Base-by-base conservation (phyloP, 495 filamentous ascomycete genomes). In the Aspergillus carlsbadensis region DNA sequence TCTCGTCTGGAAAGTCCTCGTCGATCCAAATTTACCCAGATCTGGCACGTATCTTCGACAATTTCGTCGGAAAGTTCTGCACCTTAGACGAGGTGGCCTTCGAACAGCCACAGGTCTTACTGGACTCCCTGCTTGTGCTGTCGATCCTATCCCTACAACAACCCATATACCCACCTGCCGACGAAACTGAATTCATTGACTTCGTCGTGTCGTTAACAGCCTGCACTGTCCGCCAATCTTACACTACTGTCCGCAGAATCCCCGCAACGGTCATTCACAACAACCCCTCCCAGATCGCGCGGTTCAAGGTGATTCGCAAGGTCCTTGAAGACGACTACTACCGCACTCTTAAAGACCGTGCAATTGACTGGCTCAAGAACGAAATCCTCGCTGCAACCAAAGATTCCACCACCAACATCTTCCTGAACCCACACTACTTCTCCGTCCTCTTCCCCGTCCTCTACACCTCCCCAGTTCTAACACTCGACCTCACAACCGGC, bases 281-380 rank as follows among this genome's bases (percentile, higher is more conserved):
- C 18, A 85, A 97, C 62, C 91, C 92, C 1, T 82, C 84, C 1
- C 81, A 87, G 40, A 68, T 81, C 0, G 79, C 83, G 26, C 81
- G 91, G 1, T 80, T 95, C 37, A 81, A 85, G 5, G 88, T 96
- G 54, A 87, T 98, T 10, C 80, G 84, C 40, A 86, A 90, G 43
- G 86, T 93, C 3, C 77, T 98, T 24, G 87, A 94, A 68, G 83
- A 96, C 58, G 89, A 87, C 60, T 55, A 59, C 8, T 85, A 87
- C 6, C 90, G 84, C 21, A 81, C 87, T 2, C 79, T 94, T 41
- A 91, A 90, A 60, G 91, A 87, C 13, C 86, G 84, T 51, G 92
- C 92, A 0, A 81, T 98, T 10, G 81, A 82, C 21, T 97, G 95
- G 89, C 73, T 97, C 4, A 92, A 92, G 65, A 85, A 92, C 47